Conservation (phyloP, 257 asterid genomes). For the Ehretia macrophylla region DNA sequence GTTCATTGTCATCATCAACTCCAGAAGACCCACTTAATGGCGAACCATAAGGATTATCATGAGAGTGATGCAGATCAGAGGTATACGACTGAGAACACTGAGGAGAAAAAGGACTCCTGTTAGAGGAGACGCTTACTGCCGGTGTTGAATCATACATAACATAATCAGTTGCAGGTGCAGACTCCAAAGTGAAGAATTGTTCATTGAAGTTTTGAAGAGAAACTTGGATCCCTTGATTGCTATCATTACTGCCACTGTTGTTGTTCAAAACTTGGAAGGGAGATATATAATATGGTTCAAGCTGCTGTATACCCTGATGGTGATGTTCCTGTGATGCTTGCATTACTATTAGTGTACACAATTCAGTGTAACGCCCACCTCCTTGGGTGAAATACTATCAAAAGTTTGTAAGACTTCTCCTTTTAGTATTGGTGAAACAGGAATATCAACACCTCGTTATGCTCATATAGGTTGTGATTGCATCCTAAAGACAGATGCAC, state of each 20-base stretch:
- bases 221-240: constrained; percentile 49
- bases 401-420: background rate
- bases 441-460: background rate
- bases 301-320: constrained; percentile 45
- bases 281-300: constrained; percentile 35
- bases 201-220: constrained; percentile 48
- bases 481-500: background rate
- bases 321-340: constrained; percentile 57
- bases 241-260: constrained; percentile 31
- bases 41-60: constrained; percentile 63
- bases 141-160: constrained; percentile 55
- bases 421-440: background rate
- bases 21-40: constrained; percentile 90
- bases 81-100: constrained; percentile 67
- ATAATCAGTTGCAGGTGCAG: constrained; percentile 54
- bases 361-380: too few species aligned
- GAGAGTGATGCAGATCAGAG: constrained; percentile 51
- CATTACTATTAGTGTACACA: constrained; percentile 25
- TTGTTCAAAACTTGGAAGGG: constrained; percentile 54
- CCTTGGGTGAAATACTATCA: background rate
- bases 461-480: background rate
- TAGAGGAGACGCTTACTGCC: constrained; percentile 54
- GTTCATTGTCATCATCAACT: constrained; percentile 57
- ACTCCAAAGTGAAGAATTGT: constrained; percentile 75
- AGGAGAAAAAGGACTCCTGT: constrained; percentile 72